Percentiles rank a stretch among this genome's conserved stretches.
These are phyloP conservation scores for Agapanthus africanus DNA, from an alignment of 106 monocot genomes.

Conservation along the genomic window DNA sequence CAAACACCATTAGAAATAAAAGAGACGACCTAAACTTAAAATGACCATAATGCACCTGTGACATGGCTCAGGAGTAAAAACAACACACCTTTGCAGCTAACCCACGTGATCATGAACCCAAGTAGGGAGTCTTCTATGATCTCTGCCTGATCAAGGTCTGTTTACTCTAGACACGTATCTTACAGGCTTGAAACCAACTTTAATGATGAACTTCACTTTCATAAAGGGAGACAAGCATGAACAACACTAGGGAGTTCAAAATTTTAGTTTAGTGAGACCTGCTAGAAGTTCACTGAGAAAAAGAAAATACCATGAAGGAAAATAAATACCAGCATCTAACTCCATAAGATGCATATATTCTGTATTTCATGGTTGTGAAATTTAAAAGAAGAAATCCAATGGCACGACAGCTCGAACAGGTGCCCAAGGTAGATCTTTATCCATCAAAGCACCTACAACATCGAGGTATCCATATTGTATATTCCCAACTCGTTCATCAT, in stretches of 20 bases:
- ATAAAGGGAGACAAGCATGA: background rate
- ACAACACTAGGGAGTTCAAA: background rate
- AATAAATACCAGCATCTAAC: background rate
- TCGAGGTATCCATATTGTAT: background rate
- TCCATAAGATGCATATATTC: slow-evolving; percentile 1
- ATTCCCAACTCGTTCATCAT: background rate
- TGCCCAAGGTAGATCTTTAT: background rate
- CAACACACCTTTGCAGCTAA: background rate
- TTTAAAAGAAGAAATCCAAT: background rate
- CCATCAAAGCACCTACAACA: background rate
- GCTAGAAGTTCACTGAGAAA: background rate
- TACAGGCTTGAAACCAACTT: background rate
- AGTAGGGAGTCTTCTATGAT: background rate
- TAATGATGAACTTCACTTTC: background rate
- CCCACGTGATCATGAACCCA: background rate
- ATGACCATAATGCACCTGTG: background rate
- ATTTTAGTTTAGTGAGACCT: background rate
- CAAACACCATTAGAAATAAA: background rate
- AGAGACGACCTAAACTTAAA: background rate
- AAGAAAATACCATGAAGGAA: background rate
- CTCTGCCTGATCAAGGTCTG: background rate
- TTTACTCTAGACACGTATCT: background rate
- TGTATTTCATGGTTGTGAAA: background rate
- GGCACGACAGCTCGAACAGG: background rate
- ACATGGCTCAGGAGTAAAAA: background rate